Conservation (phyloP, 2,329 filamentous ascomycete genomes). For the Grosmannia penicillata region DNA sequence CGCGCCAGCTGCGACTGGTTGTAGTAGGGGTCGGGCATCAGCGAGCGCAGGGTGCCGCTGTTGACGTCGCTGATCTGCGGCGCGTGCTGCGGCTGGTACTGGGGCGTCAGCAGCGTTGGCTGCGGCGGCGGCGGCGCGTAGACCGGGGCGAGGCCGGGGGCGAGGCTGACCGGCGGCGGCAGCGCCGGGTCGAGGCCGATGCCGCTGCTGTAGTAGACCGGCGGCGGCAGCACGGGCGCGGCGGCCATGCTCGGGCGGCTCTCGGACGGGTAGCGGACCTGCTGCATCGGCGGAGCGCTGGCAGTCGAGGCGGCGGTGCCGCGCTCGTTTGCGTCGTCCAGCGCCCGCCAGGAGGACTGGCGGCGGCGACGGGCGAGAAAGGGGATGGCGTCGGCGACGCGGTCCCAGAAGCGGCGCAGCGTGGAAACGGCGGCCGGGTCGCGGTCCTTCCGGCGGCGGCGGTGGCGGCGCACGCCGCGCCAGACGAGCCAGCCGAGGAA, state of each 20-base stretch:
- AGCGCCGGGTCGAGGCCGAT: conserved; percentile 9
- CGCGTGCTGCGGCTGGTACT: not conserved
- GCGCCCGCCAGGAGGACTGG: conserved; percentile 16
- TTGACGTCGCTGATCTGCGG: not conserved
- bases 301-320: not conserved
- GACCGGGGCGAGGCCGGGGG: no score
- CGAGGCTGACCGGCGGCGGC: not conserved
- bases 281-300: not conserved
- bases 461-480: conserved; percentile 20
- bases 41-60: conserved; percentile 18
- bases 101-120: no score
- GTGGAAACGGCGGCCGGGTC: not conserved
- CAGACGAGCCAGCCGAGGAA: conserved; percentile 30
- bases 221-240: not conserved
- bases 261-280: not conserved
- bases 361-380: conserved; percentile 16
- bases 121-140: no score
- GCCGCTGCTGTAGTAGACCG: conserved; percentile 10
- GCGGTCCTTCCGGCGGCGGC: conserved; percentile 9
- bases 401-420: conserved; percentile 4
- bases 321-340: conserved; percentile 14
- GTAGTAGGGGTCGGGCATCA: conserved; percentile 22
- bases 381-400: conserved; percentile 18
- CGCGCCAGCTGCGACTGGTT: conserved; percentile 23
- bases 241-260: not conserved